Evolutionary conservation across 352 stramenopile species (phyloP), one percentile per base, ranked within the genome.

Genomic region (Phytophthora sp.): DNA sequence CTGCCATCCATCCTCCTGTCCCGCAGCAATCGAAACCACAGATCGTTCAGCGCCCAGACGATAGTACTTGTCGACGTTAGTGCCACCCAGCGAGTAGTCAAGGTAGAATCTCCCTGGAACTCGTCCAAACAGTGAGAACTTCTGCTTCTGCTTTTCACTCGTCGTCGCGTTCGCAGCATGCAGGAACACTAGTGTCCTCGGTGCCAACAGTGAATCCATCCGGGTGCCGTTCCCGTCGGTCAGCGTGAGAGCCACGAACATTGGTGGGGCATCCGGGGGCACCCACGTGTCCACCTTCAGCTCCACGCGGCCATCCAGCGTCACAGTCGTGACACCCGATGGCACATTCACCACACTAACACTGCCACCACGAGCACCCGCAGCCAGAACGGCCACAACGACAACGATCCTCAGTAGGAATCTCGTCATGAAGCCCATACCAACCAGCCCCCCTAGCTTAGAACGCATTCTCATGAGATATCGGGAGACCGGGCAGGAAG

Each of bases 91-190:
- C 5, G 49, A 27, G 62, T 88, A 92, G 39, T 76, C 76, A 9
- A 92, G 61, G 46, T 88, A 88, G 63, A 83, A 92, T 3, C 80
- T 68, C 0, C 83, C 79, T 15, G 71, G 45, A 3, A 43, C 46
- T 12, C 32, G 50, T 0, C 83, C 83, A 42, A 65, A 75, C 21
- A 92, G 34, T 30, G 64, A 78, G 35, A 92, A 80, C 31, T 60
- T 63, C 8, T 76, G 66, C 24, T 68, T 72, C 42, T 79, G 69
- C 15, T 56, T 56, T 31, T 50, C 31, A 8, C 28, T 30, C 18
- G 17, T 13, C 21, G 50, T 66, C 8, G 74, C 44, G 44, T 74
- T 77, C 35, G 23, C 15, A 18, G 41, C 30, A 39, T 66, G 73
- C 39, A 45, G 46, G 51, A 90, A 90, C 9, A 62, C 50, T 0